Evolutionary conservation across 495 filamentous ascomycete species (phyloP).

Genomic region (Aspergillus kassunensis): DNA sequence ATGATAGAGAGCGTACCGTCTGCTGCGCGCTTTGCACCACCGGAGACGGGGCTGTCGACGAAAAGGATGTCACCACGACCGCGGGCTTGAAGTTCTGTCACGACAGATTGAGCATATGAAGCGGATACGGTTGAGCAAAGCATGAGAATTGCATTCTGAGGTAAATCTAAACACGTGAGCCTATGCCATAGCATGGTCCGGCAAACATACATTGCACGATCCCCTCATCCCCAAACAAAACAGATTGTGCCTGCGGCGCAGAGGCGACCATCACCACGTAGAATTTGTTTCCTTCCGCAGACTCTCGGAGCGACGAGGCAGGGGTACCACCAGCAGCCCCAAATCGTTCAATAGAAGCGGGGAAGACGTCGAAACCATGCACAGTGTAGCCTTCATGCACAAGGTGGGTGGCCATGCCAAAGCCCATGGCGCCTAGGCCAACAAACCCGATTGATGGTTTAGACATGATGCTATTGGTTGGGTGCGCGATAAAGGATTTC

Average conservation of each 20-base stretch:
- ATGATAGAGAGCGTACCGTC: constrained; percentile 79
- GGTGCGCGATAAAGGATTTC: no score
- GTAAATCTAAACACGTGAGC: constrained; percentile 34
- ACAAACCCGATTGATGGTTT: constrained; percentile 67
- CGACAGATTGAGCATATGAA: constrained; percentile 58
- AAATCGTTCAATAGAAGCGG: constrained; percentile 68
- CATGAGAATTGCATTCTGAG: constrained; percentile 57
- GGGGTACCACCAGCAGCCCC: constrained; percentile 58
- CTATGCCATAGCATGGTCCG: no score
- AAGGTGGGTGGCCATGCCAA: constrained; percentile 79
- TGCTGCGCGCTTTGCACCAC: constrained; percentile 69
- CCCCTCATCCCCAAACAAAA: constrained; percentile 60
- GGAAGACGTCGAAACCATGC: constrained; percentile 73
- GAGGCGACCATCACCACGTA: constrained; percentile 81
- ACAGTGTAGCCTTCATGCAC: constrained; percentile 64
- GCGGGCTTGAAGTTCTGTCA: constrained; percentile 46
- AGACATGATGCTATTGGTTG: constrained; percentile 28
- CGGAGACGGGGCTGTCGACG: constrained; percentile 73
- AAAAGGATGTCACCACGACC: constrained; percentile 62
- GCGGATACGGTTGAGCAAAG: constrained; percentile 74
- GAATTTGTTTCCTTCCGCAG: constrained; percentile 55
- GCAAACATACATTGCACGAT: constrained; percentile 46
- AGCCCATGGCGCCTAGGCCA: constrained; percentile 86
- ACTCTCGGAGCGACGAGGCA: constrained; percentile 58
- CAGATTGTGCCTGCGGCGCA: constrained; percentile 60